Evolutionary conservation across 305 asterid genomes (phyloP).

Genomic region (Andrographis paniculata): DNA sequence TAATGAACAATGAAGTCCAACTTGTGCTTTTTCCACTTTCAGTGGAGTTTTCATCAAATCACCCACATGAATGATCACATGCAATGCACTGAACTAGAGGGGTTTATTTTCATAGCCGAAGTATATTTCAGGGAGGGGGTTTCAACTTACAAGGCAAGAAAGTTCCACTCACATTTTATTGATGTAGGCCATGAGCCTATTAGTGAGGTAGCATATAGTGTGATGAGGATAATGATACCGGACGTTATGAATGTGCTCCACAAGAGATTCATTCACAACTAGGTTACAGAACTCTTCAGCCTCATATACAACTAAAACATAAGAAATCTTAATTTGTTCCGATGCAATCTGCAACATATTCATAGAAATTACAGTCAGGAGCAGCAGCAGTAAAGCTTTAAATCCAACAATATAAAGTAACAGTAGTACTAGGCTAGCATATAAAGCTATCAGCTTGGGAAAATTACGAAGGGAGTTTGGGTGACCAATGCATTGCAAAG

Average conservation of each 20-base stretch:
- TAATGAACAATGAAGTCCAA: too few relatives aligned
- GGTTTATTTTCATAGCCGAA: too few relatives aligned
- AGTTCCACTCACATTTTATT: constrained; percentile 54
- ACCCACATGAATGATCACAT: too few relatives aligned
- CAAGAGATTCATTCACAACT: constrained; percentile 41
- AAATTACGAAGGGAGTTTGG: constrained; percentile 10
- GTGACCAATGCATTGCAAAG: constrained; percentile 4
- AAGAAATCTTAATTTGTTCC: constrained; percentile 39
- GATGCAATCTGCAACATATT: constrained; percentile 49
- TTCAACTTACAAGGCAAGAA: constrained; percentile 12
- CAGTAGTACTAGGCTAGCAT: constrained; percentile 6
- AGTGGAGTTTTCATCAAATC: too few relatives aligned
- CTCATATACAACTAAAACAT: constrained; percentile 58
- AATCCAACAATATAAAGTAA: constrained; percentile 3
- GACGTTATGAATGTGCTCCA: constrained; percentile 49
- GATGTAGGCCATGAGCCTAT: constrained; percentile 74
- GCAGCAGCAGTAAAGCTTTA: constrained; percentile 10
- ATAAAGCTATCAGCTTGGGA: constrained; percentile 8
- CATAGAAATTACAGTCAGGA: constrained; percentile 15
- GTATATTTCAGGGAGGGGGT: too few relatives aligned
- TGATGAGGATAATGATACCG: constrained; percentile 61
- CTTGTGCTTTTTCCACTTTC: too few relatives aligned
- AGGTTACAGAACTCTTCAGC: constrained; percentile 90
- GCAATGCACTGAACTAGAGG: too few relatives aligned
- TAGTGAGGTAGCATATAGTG: constrained; percentile 72